These are phyloP conservation scores for Scheffersomyces titani DNA, from an alignment of 1,139 yeast genomes.

Conservation along the genomic window DNA sequence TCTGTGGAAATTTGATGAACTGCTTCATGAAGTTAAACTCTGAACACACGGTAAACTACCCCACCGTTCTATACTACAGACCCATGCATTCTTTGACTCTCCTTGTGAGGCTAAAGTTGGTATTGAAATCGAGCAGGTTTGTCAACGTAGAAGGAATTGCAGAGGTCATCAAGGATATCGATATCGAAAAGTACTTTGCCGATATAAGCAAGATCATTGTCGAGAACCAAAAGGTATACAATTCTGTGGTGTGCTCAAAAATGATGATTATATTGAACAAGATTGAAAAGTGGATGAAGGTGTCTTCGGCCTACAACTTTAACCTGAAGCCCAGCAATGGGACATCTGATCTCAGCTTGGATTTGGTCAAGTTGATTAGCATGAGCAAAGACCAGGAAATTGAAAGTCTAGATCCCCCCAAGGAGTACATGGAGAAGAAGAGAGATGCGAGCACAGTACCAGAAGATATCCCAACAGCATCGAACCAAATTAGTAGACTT, in stretches of 20 bases:
- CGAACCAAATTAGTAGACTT: not conserved
- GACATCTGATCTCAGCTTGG: constrained; percentile 6
- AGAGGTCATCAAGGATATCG: constrained; percentile 20
- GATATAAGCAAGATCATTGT: constrained; percentile 26
- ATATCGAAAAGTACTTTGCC: constrained; percentile 38
- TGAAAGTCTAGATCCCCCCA: constrained; percentile 42
- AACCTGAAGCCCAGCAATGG: constrained; percentile 3
- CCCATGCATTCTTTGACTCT: constrained; percentile 57
- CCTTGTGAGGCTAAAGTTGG: constrained; percentile 43
- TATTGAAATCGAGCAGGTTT: constrained; percentile 40
- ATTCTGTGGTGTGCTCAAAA: constrained; percentile 41
- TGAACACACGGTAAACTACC: constrained; percentile 41
- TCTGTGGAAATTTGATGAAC: constrained; percentile 46
- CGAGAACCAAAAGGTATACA: constrained; percentile 22
- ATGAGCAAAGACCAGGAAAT: constrained; percentile 49
- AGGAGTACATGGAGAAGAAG: constrained; percentile 11
- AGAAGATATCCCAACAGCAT: not conserved
- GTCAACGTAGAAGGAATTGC: constrained; percentile 12
- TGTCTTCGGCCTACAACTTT: constrained; percentile 29
- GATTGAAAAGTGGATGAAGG: constrained; percentile 50
- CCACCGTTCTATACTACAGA: constrained; percentile 56
- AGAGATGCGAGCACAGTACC: not conserved
- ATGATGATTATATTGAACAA: constrained; percentile 45
- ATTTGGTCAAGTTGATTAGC: constrained; percentile 43
- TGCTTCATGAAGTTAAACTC: constrained; percentile 42